Evolutionary conservation across 1,284 basidiomycete genomes (phyloP).

Genomic region (Tetrapyrgos nigripes): DNA sequence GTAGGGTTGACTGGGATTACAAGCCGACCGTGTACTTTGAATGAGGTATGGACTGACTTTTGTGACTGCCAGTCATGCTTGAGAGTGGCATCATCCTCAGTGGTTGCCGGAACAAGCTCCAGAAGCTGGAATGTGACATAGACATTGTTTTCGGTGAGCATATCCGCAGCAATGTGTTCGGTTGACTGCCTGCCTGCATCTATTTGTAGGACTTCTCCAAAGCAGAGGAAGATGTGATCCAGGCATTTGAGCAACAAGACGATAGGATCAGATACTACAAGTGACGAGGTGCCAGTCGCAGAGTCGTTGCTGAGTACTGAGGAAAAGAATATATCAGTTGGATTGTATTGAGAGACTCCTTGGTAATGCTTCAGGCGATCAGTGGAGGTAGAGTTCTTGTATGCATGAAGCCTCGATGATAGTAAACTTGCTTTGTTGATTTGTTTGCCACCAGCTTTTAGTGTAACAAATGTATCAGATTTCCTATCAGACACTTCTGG

Average conservation of each 20-base stretch:
- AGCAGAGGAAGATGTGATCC: constrained; percentile 27
- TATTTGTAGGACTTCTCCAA: constrained; percentile 32
- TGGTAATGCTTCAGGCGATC: background rate
- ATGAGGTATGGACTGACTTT: background rate
- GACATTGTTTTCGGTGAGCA: constrained; percentile 25
- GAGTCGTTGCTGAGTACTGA: background rate
- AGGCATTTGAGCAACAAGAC: constrained; percentile 23
- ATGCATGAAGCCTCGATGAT: constrained; percentile 4
- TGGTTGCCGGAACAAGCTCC: constrained; percentile 14
- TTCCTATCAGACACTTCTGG: background rate
- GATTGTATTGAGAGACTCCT: background rate
- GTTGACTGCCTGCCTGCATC: constrained; percentile 23
- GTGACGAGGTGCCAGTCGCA: background rate
- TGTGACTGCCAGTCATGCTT: no score
- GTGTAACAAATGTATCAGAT: background rate
- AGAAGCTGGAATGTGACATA: constrained; percentile 31
- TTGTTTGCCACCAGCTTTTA: background rate
- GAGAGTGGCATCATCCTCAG: no score
- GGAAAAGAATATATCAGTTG: background rate
- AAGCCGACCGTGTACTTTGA: constrained; percentile 23
- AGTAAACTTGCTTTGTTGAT: constrained; percentile 10
- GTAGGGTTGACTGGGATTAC: constrained; percentile 29
- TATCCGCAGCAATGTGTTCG: constrained; percentile 20
- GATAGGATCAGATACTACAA: constrained; percentile 9
- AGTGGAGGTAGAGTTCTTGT: constrained; percentile 24